Conservation (phyloP, 2,329 filamentous ascomycete genomes). For the Apiospora aurea region DNA sequence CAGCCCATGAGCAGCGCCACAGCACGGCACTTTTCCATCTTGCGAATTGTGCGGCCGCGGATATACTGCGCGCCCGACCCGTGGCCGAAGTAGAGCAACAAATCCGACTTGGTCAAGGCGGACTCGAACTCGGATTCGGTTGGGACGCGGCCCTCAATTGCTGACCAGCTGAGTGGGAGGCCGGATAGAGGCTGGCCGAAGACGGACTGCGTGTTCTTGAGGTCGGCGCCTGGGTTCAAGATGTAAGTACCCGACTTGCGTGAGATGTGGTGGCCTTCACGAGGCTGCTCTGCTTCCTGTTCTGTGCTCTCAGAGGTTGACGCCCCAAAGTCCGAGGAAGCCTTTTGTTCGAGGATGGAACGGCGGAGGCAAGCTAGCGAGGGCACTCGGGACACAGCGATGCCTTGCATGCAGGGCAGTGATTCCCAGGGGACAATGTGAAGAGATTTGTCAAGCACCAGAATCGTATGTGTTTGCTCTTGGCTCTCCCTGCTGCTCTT, state of each 20-base stretch:
- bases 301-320: constrained; percentile 28
- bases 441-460: constrained; percentile 89
- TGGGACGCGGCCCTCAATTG: constrained; percentile 73
- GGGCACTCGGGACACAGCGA: constrained; percentile 85
- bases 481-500: constrained; percentile 49
- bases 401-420: constrained; percentile 80
- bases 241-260: constrained; percentile 73
- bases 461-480: constrained; percentile 73
- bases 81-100: constrained; percentile 95
- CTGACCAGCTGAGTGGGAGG: constrained; percentile 75
- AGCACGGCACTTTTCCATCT: constrained; percentile 75
- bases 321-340: constrained; percentile 21
- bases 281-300: constrained; percentile 39
- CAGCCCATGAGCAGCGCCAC: constrained; percentile 94
- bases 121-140: constrained; percentile 78
- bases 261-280: constrained; percentile 63
- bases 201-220: constrained; percentile 78
- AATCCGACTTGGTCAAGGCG: constrained; percentile 69
- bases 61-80: constrained; percentile 96
- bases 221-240: constrained; percentile 86
- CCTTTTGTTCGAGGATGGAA: constrained; percentile 66
- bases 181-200: constrained; percentile 72
- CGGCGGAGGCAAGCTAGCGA: constrained; percentile 84
- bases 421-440: constrained; percentile 97
- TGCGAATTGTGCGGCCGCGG: constrained; percentile 80